Percentiles rank a stretch among this genome's conserved stretches.
phyloP scores from a whole-genome alignment of 2,329 filamentous ascomycete genomes.

The Pezicula carpinea region DNA sequence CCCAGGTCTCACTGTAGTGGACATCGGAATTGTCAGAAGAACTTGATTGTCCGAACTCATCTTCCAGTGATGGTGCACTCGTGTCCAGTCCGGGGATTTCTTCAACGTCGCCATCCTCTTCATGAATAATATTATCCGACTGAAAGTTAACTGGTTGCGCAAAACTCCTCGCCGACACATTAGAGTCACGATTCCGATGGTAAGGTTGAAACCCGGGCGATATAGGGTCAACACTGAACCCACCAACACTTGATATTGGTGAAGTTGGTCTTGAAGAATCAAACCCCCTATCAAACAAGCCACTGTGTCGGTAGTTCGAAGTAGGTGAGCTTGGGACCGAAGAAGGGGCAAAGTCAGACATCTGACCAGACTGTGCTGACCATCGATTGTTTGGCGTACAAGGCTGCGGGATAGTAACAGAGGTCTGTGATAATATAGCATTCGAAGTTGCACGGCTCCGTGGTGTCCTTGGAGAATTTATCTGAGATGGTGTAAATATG shows the following conservation, averaged over 20 bases:
- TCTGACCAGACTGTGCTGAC: conserved; percentile 56
- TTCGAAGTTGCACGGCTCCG: conserved; percentile 36
- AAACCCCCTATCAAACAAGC: conserved; percentile 71
- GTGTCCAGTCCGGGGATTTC: conserved; percentile 20
- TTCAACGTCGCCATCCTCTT: conserved; percentile 29
- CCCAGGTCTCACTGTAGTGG: conserved; percentile 14
- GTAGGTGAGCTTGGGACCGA: conserved; percentile 79
- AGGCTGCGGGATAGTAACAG: conserved; percentile 47
- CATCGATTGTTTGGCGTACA: conserved; percentile 51
- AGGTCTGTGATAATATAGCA: conserved; percentile 36
- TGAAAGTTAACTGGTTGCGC: conserved; percentile 29
- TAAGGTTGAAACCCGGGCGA: conserved; percentile 51
- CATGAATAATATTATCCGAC: conserved; percentile 28
- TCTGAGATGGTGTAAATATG: conserved; percentile 53
- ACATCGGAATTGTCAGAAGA: conserved; percentile 15
- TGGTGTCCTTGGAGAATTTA: conserved; percentile 30
- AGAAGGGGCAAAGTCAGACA: conserved; percentile 61
- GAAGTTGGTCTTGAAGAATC: conserved; percentile 75
- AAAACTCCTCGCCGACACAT: conserved; percentile 47
- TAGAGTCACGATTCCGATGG: conserved; percentile 53
- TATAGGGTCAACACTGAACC: conserved; percentile 67
- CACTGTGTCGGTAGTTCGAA: conserved; percentile 65
- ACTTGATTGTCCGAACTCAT: conserved; percentile 18
- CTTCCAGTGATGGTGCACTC: conserved; percentile 16
- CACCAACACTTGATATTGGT: conserved; percentile 72